Percentiles rank a stretch among this genome's conserved stretches.
These are phyloP conservation scores for Lippia alba DNA, from an alignment of 305 asterid species.

Conservation along the genomic window DNA sequence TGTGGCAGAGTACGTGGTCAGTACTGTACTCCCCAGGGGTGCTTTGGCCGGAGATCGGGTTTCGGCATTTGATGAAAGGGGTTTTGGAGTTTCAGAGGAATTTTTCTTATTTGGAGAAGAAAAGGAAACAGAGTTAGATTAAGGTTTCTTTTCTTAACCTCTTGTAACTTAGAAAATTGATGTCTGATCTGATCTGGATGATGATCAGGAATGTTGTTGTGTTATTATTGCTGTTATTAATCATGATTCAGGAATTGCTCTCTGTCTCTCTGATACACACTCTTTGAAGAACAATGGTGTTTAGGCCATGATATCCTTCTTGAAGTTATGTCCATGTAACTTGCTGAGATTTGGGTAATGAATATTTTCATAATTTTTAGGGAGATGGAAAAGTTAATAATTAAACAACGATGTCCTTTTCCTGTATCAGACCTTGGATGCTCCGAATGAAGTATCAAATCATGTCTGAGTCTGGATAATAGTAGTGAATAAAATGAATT, in stretches of 20 bases:
- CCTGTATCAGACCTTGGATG: constrained; percentile 6
- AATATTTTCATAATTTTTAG: too few relatives aligned
- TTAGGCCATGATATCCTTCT: background rate
- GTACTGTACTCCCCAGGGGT: constrained; percentile 65
- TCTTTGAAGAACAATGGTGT: background rate
- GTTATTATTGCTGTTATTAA: constrained; percentile 14
- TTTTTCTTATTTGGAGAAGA: constrained; percentile 47
- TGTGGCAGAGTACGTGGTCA: constrained; percentile 77
- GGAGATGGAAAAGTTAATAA: background rate
- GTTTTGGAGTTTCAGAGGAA: constrained; percentile 68
- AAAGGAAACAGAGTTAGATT: constrained; percentile 40
- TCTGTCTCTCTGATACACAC: background rate
- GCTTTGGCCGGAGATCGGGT: constrained; percentile 86
- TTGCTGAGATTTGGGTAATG: too few relatives aligned
- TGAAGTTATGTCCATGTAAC: too few relatives aligned
- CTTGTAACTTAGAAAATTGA: constrained; percentile 9
- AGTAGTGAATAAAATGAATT: background rate
- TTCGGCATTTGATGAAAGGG: constrained; percentile 62
- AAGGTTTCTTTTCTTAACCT: too few relatives aligned
- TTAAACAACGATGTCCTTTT: too few relatives aligned
- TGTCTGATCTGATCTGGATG: background rate
- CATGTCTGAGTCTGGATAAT: background rate
- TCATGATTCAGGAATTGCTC: background rate
- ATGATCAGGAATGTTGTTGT: constrained; percentile 28
- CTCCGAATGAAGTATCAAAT: constrained; percentile 16